phyloP scores from a whole-genome alignment of 2,329 filamentous ascomycete genomes.

The Sporothrix globosa region DNA sequence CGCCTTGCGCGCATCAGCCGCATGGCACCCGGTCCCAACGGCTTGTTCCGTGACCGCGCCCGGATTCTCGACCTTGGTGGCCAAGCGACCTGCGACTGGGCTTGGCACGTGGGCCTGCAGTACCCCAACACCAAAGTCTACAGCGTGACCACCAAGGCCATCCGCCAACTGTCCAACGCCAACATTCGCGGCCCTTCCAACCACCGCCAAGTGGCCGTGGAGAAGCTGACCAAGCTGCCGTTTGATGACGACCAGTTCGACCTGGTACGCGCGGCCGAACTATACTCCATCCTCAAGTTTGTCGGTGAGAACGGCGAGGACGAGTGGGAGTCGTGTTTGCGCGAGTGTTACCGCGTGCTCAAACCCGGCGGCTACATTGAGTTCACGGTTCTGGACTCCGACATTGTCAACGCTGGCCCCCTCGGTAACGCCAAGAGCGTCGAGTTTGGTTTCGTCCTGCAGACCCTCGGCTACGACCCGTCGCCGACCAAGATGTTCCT shows the following conservation, averaged over 20 bases:
- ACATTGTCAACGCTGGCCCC: constrained; percentile 82
- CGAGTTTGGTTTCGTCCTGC: constrained; percentile 89
- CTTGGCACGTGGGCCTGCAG: constrained; percentile 86
- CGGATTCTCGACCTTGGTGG: constrained; percentile 86
- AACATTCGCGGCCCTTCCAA: constrained; percentile 83
- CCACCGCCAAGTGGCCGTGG: constrained; percentile 79
- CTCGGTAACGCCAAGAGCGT: constrained; percentile 80
- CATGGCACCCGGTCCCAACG: constrained; percentile 50
- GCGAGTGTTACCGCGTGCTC: constrained; percentile 85
- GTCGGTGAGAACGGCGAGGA: constrained; percentile 69
- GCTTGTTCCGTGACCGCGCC: constrained; percentile 55
- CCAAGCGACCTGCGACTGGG: constrained; percentile 87
- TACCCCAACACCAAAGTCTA: constrained; percentile 85
- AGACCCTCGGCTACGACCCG: constrained; percentile 87
- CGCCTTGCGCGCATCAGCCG: constrained; percentile 60
- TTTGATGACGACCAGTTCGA: constrained; percentile 89
- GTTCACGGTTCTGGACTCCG: constrained; percentile 85
- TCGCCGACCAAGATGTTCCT: constrained; percentile 81
- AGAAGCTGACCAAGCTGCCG: constrained; percentile 76
- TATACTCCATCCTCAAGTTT: constrained; percentile 82
- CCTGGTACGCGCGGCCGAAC: constrained; percentile 82
- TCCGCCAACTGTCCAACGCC: constrained; percentile 70
- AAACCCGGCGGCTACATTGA: constrained; percentile 94
- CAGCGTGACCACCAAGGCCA: constrained; percentile 75
- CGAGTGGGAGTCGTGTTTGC: constrained; percentile 84